Percentiles rank a stretch among this genome's conserved stretches.
Evolutionary conservation across 345 rosid species (phyloP).

Genomic region (Gossypium turneri): DNA sequence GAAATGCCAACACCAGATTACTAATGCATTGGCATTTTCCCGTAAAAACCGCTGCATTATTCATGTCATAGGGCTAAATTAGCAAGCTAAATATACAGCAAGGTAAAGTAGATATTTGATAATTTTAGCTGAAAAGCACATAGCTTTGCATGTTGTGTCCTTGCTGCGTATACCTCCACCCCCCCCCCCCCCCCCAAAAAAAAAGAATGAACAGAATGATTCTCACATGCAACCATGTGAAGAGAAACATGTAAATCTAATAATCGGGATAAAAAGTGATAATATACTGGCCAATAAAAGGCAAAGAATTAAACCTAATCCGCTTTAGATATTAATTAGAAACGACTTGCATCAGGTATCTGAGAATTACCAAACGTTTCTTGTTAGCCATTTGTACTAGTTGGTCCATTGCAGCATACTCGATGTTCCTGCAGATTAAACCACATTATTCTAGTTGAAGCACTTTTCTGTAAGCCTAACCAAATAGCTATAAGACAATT

Average conservation of each 20-base stretch:
- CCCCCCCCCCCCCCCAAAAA: too few relatives aligned
- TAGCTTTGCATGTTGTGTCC: not conserved
- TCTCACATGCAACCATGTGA: not conserved
- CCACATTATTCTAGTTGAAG: slow-evolving; percentile 20
- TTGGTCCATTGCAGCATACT: slow-evolving; percentile 76
- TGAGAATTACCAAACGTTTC: slow-evolving; percentile 63
- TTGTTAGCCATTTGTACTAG: slow-evolving; percentile 79
- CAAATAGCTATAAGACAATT: slow-evolving; percentile 12
- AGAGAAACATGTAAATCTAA: not conserved
- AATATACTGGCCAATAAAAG: not conserved
- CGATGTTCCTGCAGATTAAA: slow-evolving; percentile 57
- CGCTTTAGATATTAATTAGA: not conserved
- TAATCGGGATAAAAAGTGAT: not conserved
- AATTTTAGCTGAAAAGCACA: not conserved
- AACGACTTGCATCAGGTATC: not conserved
- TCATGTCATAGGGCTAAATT: not conserved
- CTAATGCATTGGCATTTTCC: not conserved
- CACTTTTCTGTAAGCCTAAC: slow-evolving; percentile 5
- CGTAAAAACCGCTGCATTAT: not conserved
- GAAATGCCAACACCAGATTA: not conserved
- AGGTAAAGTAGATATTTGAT: not conserved
- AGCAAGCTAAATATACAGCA: not conserved
- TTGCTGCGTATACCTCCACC: not conserved
- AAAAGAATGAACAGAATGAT: not conserved
- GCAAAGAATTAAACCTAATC: not conserved